A percentile compares a stretch with the other conserved stretches of the same genome.
phyloP scores from a whole-genome alignment of 1,284 basidiomycete genomes.

The Exsudoporus floridanus region DNA sequence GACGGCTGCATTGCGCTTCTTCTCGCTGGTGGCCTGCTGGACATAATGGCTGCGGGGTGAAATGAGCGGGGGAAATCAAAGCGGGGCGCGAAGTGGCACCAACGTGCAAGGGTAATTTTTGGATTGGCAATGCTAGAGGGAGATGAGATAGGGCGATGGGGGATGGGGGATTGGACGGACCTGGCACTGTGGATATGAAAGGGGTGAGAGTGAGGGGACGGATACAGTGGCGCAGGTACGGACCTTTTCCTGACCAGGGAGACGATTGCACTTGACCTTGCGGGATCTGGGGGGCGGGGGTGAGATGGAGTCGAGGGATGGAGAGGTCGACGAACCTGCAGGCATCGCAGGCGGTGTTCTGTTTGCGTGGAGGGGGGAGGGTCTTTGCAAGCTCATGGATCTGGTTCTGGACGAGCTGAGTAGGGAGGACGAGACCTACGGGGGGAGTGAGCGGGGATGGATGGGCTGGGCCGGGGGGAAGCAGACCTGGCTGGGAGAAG shows the following conservation, averaged over 20 bases:
- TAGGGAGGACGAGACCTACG: conserved; percentile 58
- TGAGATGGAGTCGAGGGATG: conserved; percentile 18
- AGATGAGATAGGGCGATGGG: conserved; percentile 10
- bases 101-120: conserved; percentile 86
- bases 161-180: conserved; percentile 39
- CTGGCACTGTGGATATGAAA: conserved; percentile 54
- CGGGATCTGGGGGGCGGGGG: conserved; percentile 51
- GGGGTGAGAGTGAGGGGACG: conserved; percentile 13
- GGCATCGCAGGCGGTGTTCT: conserved; percentile 89
- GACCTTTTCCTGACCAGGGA: conserved; percentile 78
- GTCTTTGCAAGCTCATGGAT: conserved; percentile 75
- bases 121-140: conserved; percentile 65
- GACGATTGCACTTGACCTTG: conserved; percentile 80
- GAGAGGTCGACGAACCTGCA: conserved; percentile 55
- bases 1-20: conserved; percentile 61
- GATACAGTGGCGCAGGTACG: conserved; percentile 15
- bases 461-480: conserved; percentile 3
- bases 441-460: conserved; percentile 14
- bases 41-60: conserved; percentile 58
- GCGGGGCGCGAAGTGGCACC: conserved; percentile 32
- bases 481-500: conserved; percentile 45
- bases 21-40: conserved; percentile 78
- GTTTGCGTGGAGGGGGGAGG: conserved; percentile 74
- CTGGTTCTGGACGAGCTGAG: conserved; percentile 67
- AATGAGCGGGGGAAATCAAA: conserved; percentile 25